Evolutionary conservation across 768 basidiomycete genomes (phyloP), one percentile per base, ranked within the genome.

Genomic region (Russula earlei): DNA sequence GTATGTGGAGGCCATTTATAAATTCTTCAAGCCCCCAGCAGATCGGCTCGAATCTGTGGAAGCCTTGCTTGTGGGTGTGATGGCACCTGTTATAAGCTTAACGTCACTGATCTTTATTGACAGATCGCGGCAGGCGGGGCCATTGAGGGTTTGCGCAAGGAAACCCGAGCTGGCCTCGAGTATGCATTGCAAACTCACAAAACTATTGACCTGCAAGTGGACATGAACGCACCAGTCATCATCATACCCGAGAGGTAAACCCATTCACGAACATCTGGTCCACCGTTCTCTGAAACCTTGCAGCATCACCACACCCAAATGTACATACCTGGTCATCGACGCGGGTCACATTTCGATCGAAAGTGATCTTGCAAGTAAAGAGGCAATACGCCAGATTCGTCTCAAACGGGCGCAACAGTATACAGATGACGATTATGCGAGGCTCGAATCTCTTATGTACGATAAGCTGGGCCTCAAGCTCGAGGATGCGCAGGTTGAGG

Each of bases 311-410:
- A 81, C 81, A 7, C 77, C 79, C 56, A 70, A 82, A 20, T 87
- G 91, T 71, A 91, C 82, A 64, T 88, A 96, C 67, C 77, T 98
- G 50, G 81, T 98, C 15, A 75, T 98, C 50, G 96, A 98, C 67
- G 96, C 95, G 5, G 96, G 96, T 56, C 96, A 97, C 67, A 95
- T 99, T 62, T 81, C 93, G 2, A 84, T 99, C 34, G 85, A 87
- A 67, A 95, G 92, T 65, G 81, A 94, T 55, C 77, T 97, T 3
- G 96, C 84, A 4, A 82, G 89, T 64, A 91, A 97, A 72, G 76
- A 81, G 33, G 83, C 84, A 4, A 76, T 94, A 42, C 78, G 83
- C 34, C 79, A 83, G 25, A 79, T 98, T 38, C 82, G 89, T 49
- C 75, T 82, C 59, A 97, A 96, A 68, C 82, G 89, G 49, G 84